Conservation (phyloP, 176 grass and related monocot genomes). For the Phragmites australis region DNA sequence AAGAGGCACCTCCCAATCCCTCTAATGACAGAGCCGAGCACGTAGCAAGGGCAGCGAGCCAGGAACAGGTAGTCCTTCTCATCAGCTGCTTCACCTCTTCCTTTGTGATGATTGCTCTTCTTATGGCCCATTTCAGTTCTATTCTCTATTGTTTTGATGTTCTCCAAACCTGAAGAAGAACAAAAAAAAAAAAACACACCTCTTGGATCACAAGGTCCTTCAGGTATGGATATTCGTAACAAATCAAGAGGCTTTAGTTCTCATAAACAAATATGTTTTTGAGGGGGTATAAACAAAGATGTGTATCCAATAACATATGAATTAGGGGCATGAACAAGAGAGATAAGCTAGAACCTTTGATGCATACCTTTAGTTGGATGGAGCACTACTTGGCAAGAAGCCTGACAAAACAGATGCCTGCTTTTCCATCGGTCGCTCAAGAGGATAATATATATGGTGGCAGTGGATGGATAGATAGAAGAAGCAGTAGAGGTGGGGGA, state of each 20-base stretch:
- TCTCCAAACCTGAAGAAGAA: background rate
- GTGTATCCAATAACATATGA: conserved; percentile 12
- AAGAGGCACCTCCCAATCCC: conserved; percentile 66
- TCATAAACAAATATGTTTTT: background rate
- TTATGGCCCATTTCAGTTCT: conserved; percentile 8
- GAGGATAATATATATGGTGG: background rate
- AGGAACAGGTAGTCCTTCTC: background rate
- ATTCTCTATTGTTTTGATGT: background rate
- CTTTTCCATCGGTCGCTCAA: background rate
- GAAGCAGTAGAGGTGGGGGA: background rate
- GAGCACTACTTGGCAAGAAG: background rate
- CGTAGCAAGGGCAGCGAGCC: conserved; percentile 48
- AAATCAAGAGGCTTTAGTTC: background rate
- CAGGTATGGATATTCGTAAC: background rate
- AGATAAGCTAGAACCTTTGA: conserved; percentile 33
- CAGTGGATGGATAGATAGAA: background rate
- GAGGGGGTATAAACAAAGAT: background rate
- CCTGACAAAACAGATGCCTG: background rate
- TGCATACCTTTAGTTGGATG: conserved; percentile 30
- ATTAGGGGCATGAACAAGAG: background rate
- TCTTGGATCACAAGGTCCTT: background rate
- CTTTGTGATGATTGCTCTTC: conserved; percentile 17
- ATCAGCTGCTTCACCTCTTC: background rate
- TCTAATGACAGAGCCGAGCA: conserved; percentile 49
- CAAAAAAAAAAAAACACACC: background rate